Percentiles rank a stretch among this genome's conserved stretches.
phyloP scores from a whole-genome alignment of 1,139 yeast species.

The Saccharomyces hybrid region DNA sequence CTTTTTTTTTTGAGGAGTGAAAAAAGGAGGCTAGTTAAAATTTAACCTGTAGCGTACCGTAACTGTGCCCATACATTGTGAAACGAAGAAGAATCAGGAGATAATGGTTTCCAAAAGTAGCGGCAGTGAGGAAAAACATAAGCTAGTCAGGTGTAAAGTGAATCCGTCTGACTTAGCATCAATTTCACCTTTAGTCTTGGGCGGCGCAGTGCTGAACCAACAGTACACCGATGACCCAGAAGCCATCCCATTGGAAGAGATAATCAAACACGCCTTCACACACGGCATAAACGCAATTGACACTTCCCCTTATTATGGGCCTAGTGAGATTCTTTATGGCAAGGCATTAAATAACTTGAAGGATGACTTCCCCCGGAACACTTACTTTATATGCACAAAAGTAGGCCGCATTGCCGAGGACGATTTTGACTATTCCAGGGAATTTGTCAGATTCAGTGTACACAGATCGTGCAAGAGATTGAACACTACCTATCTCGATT shows the following conservation, averaged over 20 bases:
- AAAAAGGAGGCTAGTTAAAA: background rate
- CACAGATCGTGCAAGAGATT: slow-evolving; percentile 58
- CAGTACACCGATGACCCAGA: slow-evolving; percentile 68
- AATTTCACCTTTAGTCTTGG: slow-evolving; percentile 53
- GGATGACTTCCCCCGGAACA: slow-evolving; percentile 48
- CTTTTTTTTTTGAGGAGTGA: background rate
- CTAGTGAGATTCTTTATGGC: slow-evolving; percentile 73
- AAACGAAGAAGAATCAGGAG: background rate
- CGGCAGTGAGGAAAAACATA: background rate
- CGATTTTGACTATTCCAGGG: slow-evolving; percentile 67
- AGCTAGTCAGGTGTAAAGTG: background rate
- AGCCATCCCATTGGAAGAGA: slow-evolving; percentile 47
- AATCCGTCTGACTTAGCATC: background rate
- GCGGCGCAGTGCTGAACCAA: slow-evolving; percentile 80
- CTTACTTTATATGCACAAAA: slow-evolving; percentile 71
- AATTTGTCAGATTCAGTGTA: slow-evolving; percentile 55
- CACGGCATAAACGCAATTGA: slow-evolving; percentile 73
- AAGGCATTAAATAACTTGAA: slow-evolving; percentile 41
- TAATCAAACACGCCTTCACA: slow-evolving; percentile 53
- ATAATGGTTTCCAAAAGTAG: background rate
- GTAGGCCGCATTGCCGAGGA: slow-evolving; percentile 68
- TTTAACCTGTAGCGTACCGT: background rate
- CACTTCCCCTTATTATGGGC: slow-evolving; percentile 90
- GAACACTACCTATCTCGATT: slow-evolving; percentile 60
- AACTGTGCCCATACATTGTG: background rate